These are phyloP conservation scores for Nyctanthes arbortristis DNA, from an alignment of 257 asterid species.

Conservation along the genomic window DNA sequence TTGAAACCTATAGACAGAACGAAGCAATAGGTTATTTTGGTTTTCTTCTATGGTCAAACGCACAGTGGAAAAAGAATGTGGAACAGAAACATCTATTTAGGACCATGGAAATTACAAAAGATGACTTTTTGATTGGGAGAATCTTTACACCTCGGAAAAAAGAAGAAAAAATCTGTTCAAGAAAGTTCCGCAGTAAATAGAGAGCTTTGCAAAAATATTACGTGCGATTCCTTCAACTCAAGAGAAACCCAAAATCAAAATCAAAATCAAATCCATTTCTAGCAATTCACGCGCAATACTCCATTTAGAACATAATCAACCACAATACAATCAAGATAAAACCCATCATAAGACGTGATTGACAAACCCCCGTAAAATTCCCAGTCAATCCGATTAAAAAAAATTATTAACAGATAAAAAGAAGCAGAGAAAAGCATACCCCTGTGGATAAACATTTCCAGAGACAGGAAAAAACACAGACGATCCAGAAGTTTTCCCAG, in stretches of 20 bases:
- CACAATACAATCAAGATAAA: not conserved
- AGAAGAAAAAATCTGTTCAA: not conserved
- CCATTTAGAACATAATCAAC: slow-evolving; percentile 20
- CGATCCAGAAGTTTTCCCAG: slow-evolving; percentile 39
- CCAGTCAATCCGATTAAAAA: not conserved
- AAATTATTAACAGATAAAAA: no score
- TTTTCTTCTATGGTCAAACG: no score
- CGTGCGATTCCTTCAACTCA: no score
- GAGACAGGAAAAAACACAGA: slow-evolving; percentile 72
- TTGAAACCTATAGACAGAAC: not conserved
- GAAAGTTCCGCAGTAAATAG: no score
- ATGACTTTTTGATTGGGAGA: not conserved
- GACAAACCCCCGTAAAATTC: no score
- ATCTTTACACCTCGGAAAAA: not conserved
- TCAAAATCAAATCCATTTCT: not conserved
- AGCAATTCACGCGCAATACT: slow-evolving; percentile 7
- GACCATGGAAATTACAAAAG: not conserved
- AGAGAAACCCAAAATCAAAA: not conserved
- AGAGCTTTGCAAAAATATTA: no score
- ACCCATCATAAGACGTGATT: no score
- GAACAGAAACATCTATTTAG: not conserved
- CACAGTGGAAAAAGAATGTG: no score
- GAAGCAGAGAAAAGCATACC: slow-evolving; percentile 55
- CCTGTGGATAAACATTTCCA: slow-evolving; percentile 87
- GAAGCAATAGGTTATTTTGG: not conserved